Evolutionary conservation across 2,329 filamentous ascomycete genomes (phyloP).

Genomic region (Ceratocystis eucalypticola): DNA sequence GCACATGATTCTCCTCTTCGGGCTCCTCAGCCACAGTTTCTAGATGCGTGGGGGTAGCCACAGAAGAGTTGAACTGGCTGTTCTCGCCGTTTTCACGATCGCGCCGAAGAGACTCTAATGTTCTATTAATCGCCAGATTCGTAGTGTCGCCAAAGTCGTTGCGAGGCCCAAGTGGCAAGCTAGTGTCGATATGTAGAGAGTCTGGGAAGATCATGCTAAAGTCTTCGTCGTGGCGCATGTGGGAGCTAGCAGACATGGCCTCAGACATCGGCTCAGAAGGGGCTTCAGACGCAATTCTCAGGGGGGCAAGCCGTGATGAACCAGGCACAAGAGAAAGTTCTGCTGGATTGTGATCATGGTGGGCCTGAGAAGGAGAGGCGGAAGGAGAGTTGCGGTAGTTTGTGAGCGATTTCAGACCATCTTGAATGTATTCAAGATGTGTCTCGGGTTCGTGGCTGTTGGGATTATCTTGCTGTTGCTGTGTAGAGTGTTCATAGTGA

Average conservation of each 20-base stretch:
- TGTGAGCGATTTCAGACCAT: no score
- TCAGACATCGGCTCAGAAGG: slow-evolving; percentile 11
- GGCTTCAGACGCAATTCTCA: slow-evolving; percentile 2
- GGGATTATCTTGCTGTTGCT: background rate
- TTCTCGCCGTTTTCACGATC: slow-evolving; percentile 12
- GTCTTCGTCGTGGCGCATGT: slow-evolving; percentile 29
- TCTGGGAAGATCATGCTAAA: slow-evolving; percentile 48
- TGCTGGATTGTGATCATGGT: background rate
- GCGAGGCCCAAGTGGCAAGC: slow-evolving; percentile 27
- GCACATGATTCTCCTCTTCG: background rate
- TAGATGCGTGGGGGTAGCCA: background rate
- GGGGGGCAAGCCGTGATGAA: background rate
- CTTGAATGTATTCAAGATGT: no score
- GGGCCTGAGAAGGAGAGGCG: background rate
- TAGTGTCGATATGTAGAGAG: slow-evolving; percentile 37
- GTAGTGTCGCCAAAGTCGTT: slow-evolving; percentile 43
- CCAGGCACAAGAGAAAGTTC: background rate
- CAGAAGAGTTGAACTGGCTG: background rate
- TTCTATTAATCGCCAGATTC: slow-evolving; percentile 42
- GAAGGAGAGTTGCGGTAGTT: background rate
- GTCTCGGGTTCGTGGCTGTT: background rate
- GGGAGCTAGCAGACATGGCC: slow-evolving; percentile 15
- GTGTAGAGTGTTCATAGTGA: background rate
- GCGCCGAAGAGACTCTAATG: slow-evolving; percentile 31
- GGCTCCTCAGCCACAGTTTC: slow-evolving; percentile 8